phyloP scores from a whole-genome alignment of 768 basidiomycete genomes.

The Hygrocybe coccinea region DNA sequence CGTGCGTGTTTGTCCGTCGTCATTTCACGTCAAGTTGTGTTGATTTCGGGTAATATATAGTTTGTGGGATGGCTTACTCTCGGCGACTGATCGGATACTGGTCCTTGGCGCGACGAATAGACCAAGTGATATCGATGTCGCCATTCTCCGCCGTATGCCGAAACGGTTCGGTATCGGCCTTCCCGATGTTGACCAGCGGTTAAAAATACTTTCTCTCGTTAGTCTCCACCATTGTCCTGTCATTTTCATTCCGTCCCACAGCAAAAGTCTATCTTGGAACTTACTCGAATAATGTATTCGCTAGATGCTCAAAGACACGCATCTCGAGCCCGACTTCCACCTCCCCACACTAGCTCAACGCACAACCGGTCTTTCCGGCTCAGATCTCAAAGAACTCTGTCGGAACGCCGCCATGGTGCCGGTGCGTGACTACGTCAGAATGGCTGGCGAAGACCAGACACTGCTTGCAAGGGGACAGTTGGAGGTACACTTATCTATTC shows the following conservation, averaged over 20 bases:
- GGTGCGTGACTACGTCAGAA: slow-evolving; percentile 76
- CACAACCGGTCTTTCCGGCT: slow-evolving; percentile 78
- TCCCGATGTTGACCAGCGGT: slow-evolving; percentile 72
- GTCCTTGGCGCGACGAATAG: slow-evolving; percentile 95
- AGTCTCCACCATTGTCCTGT: slow-evolving; percentile 18
- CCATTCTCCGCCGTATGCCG: slow-evolving; percentile 94
- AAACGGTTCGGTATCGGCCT: slow-evolving; percentile 87
- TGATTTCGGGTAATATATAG: slow-evolving; percentile 39
- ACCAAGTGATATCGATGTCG: slow-evolving; percentile 85
- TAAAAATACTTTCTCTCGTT: slow-evolving; percentile 80
- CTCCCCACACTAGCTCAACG: slow-evolving; percentile 58
- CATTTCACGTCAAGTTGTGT: background rate
- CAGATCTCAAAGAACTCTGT: slow-evolving; percentile 88
- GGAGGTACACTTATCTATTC: too few relatives aligned
- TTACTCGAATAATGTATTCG: too few relatives aligned
- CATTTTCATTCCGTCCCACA: too few relatives aligned
- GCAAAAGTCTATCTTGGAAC: too few relatives aligned
- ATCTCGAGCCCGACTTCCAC: slow-evolving; percentile 57
- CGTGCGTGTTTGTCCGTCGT: slow-evolving; percentile 44
- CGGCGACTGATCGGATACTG: slow-evolving; percentile 74
- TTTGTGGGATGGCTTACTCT: slow-evolving; percentile 91
- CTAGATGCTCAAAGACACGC: slow-evolving; percentile 85
- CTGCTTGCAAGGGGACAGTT: slow-evolving; percentile 47
- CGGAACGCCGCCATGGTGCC: slow-evolving; percentile 92
- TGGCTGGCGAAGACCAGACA: slow-evolving; percentile 38